Base-by-base conservation (phyloP, 2,329 filamentous ascomycete species). In the Lachnum nothofagi region DNA sequence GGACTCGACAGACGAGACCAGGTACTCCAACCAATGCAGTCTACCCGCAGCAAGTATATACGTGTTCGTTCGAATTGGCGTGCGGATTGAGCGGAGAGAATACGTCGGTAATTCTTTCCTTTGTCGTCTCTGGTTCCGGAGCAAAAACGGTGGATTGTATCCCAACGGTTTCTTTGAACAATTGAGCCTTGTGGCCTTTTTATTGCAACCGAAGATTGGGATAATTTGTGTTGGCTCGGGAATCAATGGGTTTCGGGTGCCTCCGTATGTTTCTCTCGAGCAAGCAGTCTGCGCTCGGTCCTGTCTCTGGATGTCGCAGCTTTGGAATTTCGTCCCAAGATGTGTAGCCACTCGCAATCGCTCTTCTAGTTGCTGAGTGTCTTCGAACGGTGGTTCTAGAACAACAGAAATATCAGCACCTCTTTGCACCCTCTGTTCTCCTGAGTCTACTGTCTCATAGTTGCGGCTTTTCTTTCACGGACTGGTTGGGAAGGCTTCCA, bases 261-360 rank as follows among this genome's bases (percentile, higher is more conserved):
- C n/a, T n/a, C n/a, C n/a, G n/a, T n/a, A n/a, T n/a, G n/a, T 24
- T 19, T 25, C n/a, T 49, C 35, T 40, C 49, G 41, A 52, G 48
- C 31, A 29, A 16, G 43, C 40, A 46, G 42, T 51, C 42, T 58
- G 54, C 57, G 60, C 60, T 63, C 60, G 60, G 60, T 48, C 60
- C 57, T 56, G 55, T 48, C 51, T 38, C 43, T 10, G n/a, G 20
- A 40, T 58, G 59, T 63, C 59, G 55, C 60, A 62, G 55, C 54
- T 57, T 56, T 50, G 48, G 49, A 52, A 45, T 57, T 39, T 44
- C 40, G 42, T 42, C 51, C 47, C 27, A 51, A 42, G 43, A 25
- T 35, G 27, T 44, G 41, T 39, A 45, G 27, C 51, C 48, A 29
- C 51, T 33, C 48, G 34, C 22, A 34, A 41, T 48, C 23, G 49